Conservation (phyloP, 2,329 filamentous ascomycete genomes). For the Sclerotinia nivalis region DNA sequence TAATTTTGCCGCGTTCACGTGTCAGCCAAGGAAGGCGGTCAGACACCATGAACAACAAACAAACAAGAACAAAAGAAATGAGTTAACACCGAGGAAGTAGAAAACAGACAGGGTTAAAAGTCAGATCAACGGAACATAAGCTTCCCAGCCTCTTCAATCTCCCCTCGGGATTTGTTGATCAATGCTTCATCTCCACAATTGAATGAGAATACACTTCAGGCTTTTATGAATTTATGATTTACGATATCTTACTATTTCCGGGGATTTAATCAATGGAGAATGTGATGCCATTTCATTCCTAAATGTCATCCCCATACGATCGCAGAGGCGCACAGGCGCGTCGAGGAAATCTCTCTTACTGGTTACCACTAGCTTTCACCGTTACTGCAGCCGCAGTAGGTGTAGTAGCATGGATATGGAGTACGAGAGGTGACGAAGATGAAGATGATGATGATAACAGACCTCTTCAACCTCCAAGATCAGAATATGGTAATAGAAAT, state of each 20-base stretch:
- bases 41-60: background rate
- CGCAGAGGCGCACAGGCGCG: conserved; percentile 48
- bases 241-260: conserved; percentile 6
- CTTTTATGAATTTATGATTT: conserved; percentile 24
- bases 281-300: conserved; percentile 37
- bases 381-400: conserved; percentile 85
- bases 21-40: background rate
- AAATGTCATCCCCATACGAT: conserved; percentile 69
- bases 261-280: conserved; percentile 25
- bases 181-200: conserved; percentile 23
- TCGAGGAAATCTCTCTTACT: conserved; percentile 72
- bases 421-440: conserved; percentile 75
- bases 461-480: conserved; percentile 49
- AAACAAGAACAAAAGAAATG: background rate
- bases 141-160: conserved; percentile 21
- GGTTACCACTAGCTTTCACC: conserved; percentile 84
- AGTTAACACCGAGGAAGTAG: conserved; percentile 9
- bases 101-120: conserved; percentile 9
- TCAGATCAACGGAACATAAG: conserved; percentile 10
- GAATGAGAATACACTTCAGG: conserved; percentile 18
- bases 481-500: conserved; percentile 37
- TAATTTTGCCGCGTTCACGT: background rate
- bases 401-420: conserved; percentile 90
- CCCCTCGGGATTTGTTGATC: conserved; percentile 24
- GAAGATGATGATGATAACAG: conserved; percentile 57